Percentiles rank a stretch among this genome's conserved stretches.
These are phyloP conservation scores for Tolypocladium ovalisporum DNA, from an alignment of 2,329 filamentous ascomycete species.

Conservation along the genomic window DNA sequence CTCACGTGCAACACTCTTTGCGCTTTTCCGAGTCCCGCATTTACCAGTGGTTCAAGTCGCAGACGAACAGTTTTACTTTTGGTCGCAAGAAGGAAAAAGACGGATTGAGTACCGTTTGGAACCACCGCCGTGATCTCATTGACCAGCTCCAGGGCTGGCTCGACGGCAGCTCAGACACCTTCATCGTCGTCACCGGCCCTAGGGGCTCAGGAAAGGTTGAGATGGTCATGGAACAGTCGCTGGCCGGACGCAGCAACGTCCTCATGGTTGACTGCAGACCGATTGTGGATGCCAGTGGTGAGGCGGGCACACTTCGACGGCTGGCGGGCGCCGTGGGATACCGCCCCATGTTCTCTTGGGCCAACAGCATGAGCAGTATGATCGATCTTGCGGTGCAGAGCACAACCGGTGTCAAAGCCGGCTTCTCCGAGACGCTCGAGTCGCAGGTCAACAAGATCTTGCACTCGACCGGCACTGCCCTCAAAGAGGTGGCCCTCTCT, in stretches of 20 bases:
- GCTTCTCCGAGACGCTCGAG: constrained; percentile 87
- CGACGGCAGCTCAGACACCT: constrained; percentile 79
- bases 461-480: constrained; percentile 67
- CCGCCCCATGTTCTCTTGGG: constrained; percentile 87
- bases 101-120: constrained; percentile 73
- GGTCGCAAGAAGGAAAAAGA: constrained; percentile 45
- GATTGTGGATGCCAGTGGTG: constrained; percentile 81
- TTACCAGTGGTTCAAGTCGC: constrained; percentile 67
- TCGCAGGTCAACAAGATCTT: constrained; percentile 83
- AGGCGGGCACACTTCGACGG: constrained; percentile 72
- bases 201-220: constrained; percentile 86
- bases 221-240: constrained; percentile 72
- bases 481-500: constrained; percentile 67
- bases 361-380: constrained; percentile 88
- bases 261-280: constrained; percentile 87
- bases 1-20: constrained; percentile 71
- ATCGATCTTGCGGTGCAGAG: constrained; percentile 87
- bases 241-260: constrained; percentile 66
- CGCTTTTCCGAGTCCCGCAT: constrained; percentile 62
- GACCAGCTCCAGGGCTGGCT: constrained; percentile 76
- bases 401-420: constrained; percentile 86
- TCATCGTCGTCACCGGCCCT: constrained; percentile 87
- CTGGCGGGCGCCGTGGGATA: constrained; percentile 81
- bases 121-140: constrained; percentile 73
- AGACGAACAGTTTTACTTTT: constrained; percentile 54